phyloP scores from a whole-genome alignment of 306 rosid species.

The Argentina anserina region DNA sequence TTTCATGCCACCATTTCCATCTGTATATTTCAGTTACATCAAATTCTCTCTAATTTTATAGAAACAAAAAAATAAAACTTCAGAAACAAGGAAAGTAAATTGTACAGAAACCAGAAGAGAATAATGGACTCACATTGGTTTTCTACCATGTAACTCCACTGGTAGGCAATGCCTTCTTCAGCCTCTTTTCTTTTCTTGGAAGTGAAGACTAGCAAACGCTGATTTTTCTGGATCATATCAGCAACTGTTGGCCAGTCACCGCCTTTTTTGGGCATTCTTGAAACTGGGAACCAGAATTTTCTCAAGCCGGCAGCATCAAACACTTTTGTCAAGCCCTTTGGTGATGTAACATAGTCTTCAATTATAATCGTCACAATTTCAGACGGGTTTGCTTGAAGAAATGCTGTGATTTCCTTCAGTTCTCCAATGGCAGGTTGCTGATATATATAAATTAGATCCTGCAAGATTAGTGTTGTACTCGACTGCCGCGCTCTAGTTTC shows the following conservation, averaged over 20 bases:
- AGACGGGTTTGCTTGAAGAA: constrained; percentile 70
- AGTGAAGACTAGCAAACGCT: constrained; percentile 84
- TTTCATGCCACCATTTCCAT: constrained; percentile 64
- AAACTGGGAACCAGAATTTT: constrained; percentile 86
- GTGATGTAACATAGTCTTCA: constrained; percentile 88
- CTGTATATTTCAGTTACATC: constrained; percentile 37
- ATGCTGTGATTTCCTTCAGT: constrained; percentile 69
- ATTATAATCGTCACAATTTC: constrained; percentile 81
- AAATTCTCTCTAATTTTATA: not conserved
- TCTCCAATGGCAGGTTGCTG: constrained; percentile 87
- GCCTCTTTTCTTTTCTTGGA: constrained; percentile 71
- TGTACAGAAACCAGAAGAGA: not conserved
- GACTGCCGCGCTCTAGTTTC: not conserved
- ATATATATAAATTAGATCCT: not conserved
- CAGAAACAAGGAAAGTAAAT: not conserved
- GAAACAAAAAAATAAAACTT: not conserved
- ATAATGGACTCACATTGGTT: constrained; percentile 68
- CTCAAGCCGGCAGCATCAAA: constrained; percentile 85
- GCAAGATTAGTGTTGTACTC: not conserved
- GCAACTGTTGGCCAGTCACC: constrained; percentile 80
- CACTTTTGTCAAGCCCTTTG: constrained; percentile 80
- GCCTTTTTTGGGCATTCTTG: constrained; percentile 83
- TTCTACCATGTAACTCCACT: constrained; percentile 84
- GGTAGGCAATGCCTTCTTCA: constrained; percentile 86
- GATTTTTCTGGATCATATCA: constrained; percentile 73